Base-by-base conservation (phyloP, 2,329 filamentous ascomycete species). In the Sarocladium brachiariae region DNA sequence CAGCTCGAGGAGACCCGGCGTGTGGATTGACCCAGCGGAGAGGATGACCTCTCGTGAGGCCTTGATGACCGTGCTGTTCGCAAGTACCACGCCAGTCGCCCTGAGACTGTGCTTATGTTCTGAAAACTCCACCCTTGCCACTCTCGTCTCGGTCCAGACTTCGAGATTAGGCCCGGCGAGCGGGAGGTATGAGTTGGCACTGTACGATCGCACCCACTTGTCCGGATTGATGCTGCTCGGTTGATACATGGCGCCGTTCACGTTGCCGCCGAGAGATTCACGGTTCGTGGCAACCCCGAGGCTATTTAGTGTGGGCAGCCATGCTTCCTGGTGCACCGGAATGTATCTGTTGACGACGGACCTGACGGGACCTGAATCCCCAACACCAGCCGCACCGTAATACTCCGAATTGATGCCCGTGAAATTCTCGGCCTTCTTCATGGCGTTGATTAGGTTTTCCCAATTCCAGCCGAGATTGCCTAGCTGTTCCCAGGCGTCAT, bases 1-100 rank as follows among this genome's bases (percentile, higher is more conserved):
- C 6, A 72, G 60, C 54, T 75, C 67, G 4, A 76, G 63, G 24
- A 76, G 57, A 16, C 67, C 63, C 3, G 73, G 70, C 0, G 66
- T 65, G 49, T 72, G 66, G 53, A 74, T 63, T 1, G 65, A 58
- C 2, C 73, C 72, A 5, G 68, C 70, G 1, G 65, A 62, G 4
- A 76, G 41, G 23, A 75, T 67, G 2, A 76, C 65, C 52, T 76
- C 72, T 23, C 59, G 65, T 2, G 53, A 56, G 1, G 65, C 66
- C 6, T 39, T 52, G 10, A 63, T 53, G 0, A 21, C 30, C 52
- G 53, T n/a, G 49, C 53, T 48, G 27, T 54, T 50, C 34, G 47
- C 49, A 4, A 38, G 31, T 14, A 57, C 51, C n/a, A 63, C 56
- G 2, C 54, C 58, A 16, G 53, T 57, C 2, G 60, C 62, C 2